These are phyloP conservation scores for Phytopythium helicoides DNA, from an alignment of 352 stramenopile species.

Conservation along the genomic window DNA sequence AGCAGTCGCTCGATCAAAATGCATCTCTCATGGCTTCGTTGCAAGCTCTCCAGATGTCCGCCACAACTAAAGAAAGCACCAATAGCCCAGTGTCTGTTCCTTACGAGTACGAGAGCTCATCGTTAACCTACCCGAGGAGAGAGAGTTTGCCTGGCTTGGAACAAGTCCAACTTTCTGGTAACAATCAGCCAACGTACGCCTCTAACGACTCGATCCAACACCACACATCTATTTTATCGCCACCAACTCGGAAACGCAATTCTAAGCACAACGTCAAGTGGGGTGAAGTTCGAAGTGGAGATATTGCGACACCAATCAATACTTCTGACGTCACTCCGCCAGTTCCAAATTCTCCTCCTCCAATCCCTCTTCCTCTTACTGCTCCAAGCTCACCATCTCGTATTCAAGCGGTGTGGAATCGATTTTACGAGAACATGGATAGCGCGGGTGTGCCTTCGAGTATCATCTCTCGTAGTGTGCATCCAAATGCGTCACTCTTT, in stretches of 20 bases:
- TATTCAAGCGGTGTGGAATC: slow-evolving; percentile 70
- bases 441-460: slow-evolving; percentile 1
- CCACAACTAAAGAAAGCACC: slow-evolving; percentile 14
- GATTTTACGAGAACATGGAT: slow-evolving; percentile 74
- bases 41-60: slow-evolving; percentile 29
- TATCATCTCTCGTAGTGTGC: neutral
- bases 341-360: slow-evolving; percentile 8
- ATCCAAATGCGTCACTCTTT: slow-evolving; percentile 27
- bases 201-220: too few species aligned
- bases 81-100: neutral
- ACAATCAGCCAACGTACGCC: too few species aligned
- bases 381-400: slow-evolving; percentile 30
- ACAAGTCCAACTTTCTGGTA: too few species aligned
- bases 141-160: too few species aligned
- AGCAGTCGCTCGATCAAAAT: slow-evolving; percentile 50
- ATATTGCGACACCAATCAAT: too few species aligned
- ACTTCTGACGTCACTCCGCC: slow-evolving; percentile 3
- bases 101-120: too few species aligned
- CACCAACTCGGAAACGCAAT: too few species aligned
- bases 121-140: too few species aligned
- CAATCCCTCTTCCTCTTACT: slow-evolving; percentile 7
- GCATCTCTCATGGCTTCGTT: slow-evolving; percentile 34
- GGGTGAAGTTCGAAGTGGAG: too few species aligned
- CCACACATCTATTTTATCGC: too few species aligned
- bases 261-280: too few species aligned